Percentiles rank a stretch among this genome's conserved stretches.
Conservation (phyloP, 495 filamentous ascomycete genomes). For the Choiromyces venosus region DNA sequence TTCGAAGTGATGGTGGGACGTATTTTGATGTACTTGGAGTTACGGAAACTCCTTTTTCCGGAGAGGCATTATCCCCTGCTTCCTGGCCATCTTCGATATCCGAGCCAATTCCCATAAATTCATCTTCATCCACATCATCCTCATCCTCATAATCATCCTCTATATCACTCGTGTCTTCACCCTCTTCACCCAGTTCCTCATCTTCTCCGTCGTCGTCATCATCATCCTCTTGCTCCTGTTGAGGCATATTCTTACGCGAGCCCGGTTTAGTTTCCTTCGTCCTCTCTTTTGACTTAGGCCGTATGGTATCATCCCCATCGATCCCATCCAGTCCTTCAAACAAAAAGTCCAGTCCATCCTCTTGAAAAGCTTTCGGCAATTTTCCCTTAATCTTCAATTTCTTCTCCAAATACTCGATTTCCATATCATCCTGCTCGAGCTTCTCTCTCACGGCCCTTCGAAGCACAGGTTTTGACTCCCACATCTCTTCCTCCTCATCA, state of each 20-base stretch:
- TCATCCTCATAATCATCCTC: conserved; percentile 47
- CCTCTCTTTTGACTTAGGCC: conserved; percentile 8
- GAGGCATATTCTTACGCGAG: neutral
- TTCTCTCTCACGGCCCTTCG: conserved; percentile 59
- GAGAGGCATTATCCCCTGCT: conserved; percentile 32
- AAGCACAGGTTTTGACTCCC: conserved; percentile 51
- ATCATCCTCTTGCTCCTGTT: conserved; percentile 45
- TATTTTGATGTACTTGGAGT: conserved; percentile 55
- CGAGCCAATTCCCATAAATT: conserved; percentile 37
- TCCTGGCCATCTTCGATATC: conserved; percentile 39
- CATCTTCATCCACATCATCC: conserved; percentile 38
- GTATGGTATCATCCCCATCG: conserved; percentile 37
- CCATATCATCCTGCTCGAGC: conserved; percentile 69
- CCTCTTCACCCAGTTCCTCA: conserved; percentile 8
- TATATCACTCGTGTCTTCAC: conserved; percentile 43
- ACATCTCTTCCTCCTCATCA: conserved; percentile 44
- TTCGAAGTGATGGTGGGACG: conserved; percentile 78
- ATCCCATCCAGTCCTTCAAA: conserved; percentile 60
- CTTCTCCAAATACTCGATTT: conserved; percentile 83
- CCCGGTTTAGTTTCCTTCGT: neutral
- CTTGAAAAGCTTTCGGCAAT: conserved; percentile 66
- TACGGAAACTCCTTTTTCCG: conserved; percentile 41
- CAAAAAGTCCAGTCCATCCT: conserved; percentile 78
- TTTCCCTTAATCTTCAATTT: conserved; percentile 79
- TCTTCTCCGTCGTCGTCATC: conserved; percentile 10